Base-by-base conservation (phyloP, 495 filamentous ascomycete genomes). In the Penicillium paradoxum region DNA sequence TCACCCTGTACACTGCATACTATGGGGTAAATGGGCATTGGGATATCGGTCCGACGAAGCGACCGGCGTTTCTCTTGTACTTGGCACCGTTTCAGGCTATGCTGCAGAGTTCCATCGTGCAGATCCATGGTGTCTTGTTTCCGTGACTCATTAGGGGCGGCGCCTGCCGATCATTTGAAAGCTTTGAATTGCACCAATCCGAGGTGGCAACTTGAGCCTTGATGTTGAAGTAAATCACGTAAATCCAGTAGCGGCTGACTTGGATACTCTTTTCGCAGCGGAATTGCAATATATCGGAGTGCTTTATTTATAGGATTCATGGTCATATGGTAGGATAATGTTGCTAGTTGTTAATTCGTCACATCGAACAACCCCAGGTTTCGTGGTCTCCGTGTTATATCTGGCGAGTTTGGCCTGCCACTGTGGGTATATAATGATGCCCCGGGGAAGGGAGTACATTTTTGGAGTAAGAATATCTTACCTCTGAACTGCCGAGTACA, bases 51-150 rank as follows among this genome's bases (percentile, higher is more conserved):
- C 39, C 49, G 49, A 34, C 3, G 19, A 25, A 24, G 29, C 25
- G 37, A 50, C 19, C 29, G 8, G 22, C 22, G 30, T 27, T 4
- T 38, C n/a, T 30, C 9, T 18, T 17, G n/a, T 24, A 43, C 21
- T 43, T 51, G 38, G 49, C 30, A 13, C 14, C 17, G 49, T 51
- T 51, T 51, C 48, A 51, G 18, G 25, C 37, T 41, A 21, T 29
- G 25, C 38, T 42, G 38, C 38, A 42, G 17, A 33, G 48, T 51
- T 43, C 43, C 49, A 43, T 43, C 49, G 13, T 19, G 11, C n/a
- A 30, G 6, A 15, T 9, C n/a, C 14, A 32, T 7, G 24, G 29
- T n/a, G 13, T 27, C 17, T 30, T 39, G 17, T 27, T 19, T 25
- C 45, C 45, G 45, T 48, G 45, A 15, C 32, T 27, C 27, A 37